phyloP scores from a whole-genome alignment of 169 alveolate species.

The Plasmodium vivax region DNA sequence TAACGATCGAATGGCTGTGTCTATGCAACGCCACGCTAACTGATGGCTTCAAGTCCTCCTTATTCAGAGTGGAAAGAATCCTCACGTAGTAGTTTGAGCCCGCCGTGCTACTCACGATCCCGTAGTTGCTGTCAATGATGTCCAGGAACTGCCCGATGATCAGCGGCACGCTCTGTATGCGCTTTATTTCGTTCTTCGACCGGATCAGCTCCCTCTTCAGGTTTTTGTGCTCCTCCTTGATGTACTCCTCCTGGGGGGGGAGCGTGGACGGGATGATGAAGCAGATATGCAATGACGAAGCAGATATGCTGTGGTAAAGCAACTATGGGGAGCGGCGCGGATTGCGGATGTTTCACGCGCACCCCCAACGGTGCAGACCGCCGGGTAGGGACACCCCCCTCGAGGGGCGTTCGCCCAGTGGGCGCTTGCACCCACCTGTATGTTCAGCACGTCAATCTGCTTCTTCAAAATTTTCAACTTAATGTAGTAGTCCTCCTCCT shows the following conservation, averaged over 20 bases:
- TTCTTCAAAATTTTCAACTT: slow-evolving; percentile 61
- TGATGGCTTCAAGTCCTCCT: slow-evolving; percentile 98
- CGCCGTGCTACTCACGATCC: slow-evolving; percentile 96
- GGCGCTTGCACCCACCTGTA: slow-evolving; percentile 20
- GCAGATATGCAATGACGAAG: background rate
- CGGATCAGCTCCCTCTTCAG: slow-evolving; percentile 96
- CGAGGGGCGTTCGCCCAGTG: background rate
- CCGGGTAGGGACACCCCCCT: background rate
- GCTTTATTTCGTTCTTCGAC: slow-evolving; percentile 97
- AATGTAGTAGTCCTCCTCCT: slow-evolving; percentile 65
- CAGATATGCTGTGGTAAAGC: background rate
- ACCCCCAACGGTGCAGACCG: background rate
- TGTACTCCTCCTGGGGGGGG: slow-evolving; percentile 92
- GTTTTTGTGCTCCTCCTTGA: slow-evolving; percentile 98
- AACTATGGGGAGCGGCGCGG: too few species aligned
- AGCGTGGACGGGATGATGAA: background rate
- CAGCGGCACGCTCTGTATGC: slow-evolving; percentile 98
- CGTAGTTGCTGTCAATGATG: slow-evolving; percentile 97
- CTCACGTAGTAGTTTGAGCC: slow-evolving; percentile 98
- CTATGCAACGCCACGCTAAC: slow-evolving; percentile 99
- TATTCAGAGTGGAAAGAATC: slow-evolving; percentile 97
- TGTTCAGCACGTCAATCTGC: slow-evolving; percentile 55
- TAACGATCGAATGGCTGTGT: slow-evolving; percentile 98
- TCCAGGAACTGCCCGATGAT: slow-evolving; percentile 99
- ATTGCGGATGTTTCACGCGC: background rate